Evolutionary conservation across 2,329 filamentous ascomycete genomes (phyloP), one percentile per base, ranked within the genome.

Genomic region (Zelopaecilomyces penicillatus): DNA sequence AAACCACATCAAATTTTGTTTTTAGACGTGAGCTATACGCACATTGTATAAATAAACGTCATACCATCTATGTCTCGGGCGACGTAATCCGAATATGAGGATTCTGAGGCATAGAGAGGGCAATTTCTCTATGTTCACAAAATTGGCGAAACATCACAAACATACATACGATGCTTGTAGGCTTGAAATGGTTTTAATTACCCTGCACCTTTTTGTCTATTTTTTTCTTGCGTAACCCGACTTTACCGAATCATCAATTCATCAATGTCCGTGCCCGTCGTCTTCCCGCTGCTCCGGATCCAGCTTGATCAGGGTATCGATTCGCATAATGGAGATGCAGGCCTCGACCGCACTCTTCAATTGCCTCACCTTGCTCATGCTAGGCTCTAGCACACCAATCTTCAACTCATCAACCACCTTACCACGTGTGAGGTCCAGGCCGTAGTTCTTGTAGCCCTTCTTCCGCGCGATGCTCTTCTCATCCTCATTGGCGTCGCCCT

Each of bases 361-460:
- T 75, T 97, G 93, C 68, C 91, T 85, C 55, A 98, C 80, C 77
- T 98, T 98, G 78, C 91, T 96, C 74, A 98, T 89, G 68, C 86
- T 95, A 30, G 93, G 93, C 74, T 98, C 93, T 61, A 98, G 68
- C 50, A 98, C 90, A 61, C 93, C 93, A 9, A 87, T 83, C 78
- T 97, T 97, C 59, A 98, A 74, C 71, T 88, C 83, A 66, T 98
- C 93, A 44, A 90, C 83, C 47, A 97, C 87, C 65, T 88, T 91
- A 55, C 93, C 93, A 65, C 86, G 89, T 46, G 75, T 75, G 58
- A 98, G 73, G 66, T 98, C 94, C 47, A 98, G 74, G 41, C 93
- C 93, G 66, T 98, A 98, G 76, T 98, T 98, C 73, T 91, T 93
- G 76, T 97, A 98, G 57, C 86, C 87, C 81, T 95, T 96, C 71